Conservation (phyloP, 2,329 filamentous ascomycete genomes). For the Hymenoscyphus infarciens region DNA sequence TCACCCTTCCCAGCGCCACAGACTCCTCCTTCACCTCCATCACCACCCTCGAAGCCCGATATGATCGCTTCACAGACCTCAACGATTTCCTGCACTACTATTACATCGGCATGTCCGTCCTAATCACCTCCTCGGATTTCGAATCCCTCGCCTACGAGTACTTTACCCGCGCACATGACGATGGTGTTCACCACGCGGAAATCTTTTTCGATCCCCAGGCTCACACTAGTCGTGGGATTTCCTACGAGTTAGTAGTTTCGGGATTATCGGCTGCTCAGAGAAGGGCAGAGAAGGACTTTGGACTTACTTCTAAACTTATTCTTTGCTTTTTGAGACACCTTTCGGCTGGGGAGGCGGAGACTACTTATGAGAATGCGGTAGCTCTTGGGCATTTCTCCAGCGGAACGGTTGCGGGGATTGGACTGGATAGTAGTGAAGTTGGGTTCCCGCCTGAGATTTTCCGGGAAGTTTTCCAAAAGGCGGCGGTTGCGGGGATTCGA, state of each 20-base stretch:
- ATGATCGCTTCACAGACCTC: conserved; percentile 64
- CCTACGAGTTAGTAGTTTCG: conserved; percentile 58
- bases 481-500: conserved; percentile 48
- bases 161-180: conserved; percentile 58
- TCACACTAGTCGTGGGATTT: conserved; percentile 60
- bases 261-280: conserved; percentile 60
- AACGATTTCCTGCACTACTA: conserved; percentile 79
- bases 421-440: conserved; percentile 63
- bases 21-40: conserved; percentile 62
- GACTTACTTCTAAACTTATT: conserved; percentile 62
- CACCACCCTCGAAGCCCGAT: conserved; percentile 57
- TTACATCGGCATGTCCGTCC: conserved; percentile 70
- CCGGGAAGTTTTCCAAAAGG: conserved; percentile 56
- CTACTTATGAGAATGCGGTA: conserved; percentile 43
- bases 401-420: conserved; percentile 58
- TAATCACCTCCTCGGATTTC: conserved; percentile 64
- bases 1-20: conserved; percentile 54
- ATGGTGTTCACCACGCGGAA: conserved; percentile 69
- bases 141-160: conserved; percentile 70
- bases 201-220: conserved; percentile 81
- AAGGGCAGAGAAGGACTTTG: conserved; percentile 59
- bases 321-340: conserved; percentile 71
- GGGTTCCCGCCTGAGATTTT: conserved; percentile 58
- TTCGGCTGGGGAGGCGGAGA: conserved; percentile 53
- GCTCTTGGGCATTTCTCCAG: conserved; percentile 44